These are phyloP conservation scores for Linnemannia hyalina DNA, from an alignment of 192 early-diverging fungal species.

Conservation along the genomic window DNA sequence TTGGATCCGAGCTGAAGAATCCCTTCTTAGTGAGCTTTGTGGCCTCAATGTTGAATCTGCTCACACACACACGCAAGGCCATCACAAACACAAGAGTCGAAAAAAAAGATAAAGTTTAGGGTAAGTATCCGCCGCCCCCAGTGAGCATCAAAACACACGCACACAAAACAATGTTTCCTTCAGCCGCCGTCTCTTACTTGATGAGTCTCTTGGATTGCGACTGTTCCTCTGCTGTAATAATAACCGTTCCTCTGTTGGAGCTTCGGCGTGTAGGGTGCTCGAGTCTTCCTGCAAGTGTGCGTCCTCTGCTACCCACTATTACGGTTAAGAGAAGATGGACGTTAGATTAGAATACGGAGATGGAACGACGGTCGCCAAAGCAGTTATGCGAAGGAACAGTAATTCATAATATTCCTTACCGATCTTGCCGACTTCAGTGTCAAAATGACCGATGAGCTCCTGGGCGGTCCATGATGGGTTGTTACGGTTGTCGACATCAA, in stretches of 20 bases:
- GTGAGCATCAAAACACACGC: neutral
- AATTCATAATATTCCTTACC: conserved; percentile 19
- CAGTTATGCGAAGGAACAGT: neutral
- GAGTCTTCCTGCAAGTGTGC: conserved; percentile 43
- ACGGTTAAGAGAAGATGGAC: neutral
- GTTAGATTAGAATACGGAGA: neutral
- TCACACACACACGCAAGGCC: neutral
- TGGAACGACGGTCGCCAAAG: neutral
- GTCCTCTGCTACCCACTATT: conserved; percentile 52
- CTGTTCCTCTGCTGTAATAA: conserved; percentile 63
- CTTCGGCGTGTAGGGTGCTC: conserved; percentile 46
- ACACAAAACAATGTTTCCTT: conserved; percentile 3
- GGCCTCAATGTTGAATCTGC: conserved; percentile 49
- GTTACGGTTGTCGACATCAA: conserved; percentile 57
- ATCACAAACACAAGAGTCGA: neutral
- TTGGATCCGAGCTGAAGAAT: conserved; percentile 51
- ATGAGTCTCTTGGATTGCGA: conserved; percentile 54
- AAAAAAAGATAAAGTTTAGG: conserved; percentile 43
- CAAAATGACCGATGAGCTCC: conserved; percentile 59
- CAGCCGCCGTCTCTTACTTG: conserved; percentile 17
- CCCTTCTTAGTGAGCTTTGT: conserved; percentile 48
- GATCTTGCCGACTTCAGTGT: conserved; percentile 58
- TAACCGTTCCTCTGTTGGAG: conserved; percentile 58
- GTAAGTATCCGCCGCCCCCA: neutral
- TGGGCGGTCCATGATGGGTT: conserved; percentile 53